Evolutionary conservation across 768 basidiomycete genomes (phyloP).

Genomic region (Tephrocybe rancida): DNA sequence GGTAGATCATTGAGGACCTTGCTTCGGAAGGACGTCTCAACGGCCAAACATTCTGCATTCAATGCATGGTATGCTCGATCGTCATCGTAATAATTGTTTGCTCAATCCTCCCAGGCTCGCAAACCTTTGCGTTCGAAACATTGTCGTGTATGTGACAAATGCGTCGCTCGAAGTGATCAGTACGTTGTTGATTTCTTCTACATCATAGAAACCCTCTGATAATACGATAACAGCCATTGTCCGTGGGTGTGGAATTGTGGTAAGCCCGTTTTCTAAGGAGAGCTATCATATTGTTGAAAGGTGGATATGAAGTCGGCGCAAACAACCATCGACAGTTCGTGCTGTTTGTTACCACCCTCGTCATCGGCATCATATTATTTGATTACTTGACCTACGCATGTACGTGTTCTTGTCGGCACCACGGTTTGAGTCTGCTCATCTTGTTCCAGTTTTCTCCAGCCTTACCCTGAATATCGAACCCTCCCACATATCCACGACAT

Average conservation of each 20-base stretch:
- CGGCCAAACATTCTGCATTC: constrained; percentile 95
- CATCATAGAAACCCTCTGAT: neutral
- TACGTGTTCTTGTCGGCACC: constrained; percentile 39
- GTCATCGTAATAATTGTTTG: neutral
- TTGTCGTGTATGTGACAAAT: constrained; percentile 89
- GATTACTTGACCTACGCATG: constrained; percentile 85
- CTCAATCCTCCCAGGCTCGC: constrained; percentile 52
- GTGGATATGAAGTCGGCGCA: constrained; percentile 64
- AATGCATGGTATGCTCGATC: constrained; percentile 77
- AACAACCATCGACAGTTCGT: constrained; percentile 97
- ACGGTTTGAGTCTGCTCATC: neutral
- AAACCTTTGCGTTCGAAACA: constrained; percentile 96
- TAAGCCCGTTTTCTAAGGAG: constrained; percentile 39
- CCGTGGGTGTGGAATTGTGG: constrained; percentile 99
- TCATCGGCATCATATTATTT: constrained; percentile 78
- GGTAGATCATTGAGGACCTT: constrained; percentile 88
- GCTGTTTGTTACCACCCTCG: constrained; percentile 86
- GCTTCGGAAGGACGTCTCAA: constrained; percentile 88
- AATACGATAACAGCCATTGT: constrained; percentile 68
- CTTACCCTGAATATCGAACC: constrained; percentile 38
- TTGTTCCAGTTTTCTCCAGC: constrained; percentile 55
- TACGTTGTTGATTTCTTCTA: constrained; percentile 39
- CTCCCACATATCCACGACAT: constrained; percentile 54
- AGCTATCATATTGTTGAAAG: neutral
- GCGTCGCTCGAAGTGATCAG: constrained; percentile 93